phyloP scores from a whole-genome alignment of 805 yeast genomes.

The Blastobotrys peoriensis region DNA sequence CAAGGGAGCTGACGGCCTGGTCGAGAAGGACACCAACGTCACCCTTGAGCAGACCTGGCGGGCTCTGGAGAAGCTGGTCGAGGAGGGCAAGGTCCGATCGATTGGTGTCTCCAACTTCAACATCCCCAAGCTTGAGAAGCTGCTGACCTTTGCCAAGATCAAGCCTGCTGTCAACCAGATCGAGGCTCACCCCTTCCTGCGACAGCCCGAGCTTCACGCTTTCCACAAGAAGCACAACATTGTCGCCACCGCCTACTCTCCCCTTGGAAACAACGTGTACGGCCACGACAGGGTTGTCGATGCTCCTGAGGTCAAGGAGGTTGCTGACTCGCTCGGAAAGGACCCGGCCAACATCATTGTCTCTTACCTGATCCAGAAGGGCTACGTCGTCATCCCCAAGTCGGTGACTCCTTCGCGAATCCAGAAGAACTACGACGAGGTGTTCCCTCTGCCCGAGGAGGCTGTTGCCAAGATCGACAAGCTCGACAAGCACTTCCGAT shows the following conservation, averaged over 20 bases:
- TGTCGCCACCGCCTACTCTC: constrained; percentile 55
- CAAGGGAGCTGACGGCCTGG: constrained; percentile 28
- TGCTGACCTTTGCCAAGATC: constrained; percentile 39
- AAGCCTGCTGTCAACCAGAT: constrained; percentile 71
- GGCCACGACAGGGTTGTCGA: constrained; percentile 34
- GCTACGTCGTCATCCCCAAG: constrained; percentile 70
- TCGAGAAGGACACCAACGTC: constrained; percentile 11
- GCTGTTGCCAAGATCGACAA: constrained; percentile 30
- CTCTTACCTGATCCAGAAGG: constrained; percentile 78
- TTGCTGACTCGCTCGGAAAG: constrained; percentile 49
- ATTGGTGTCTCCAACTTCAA: constrained; percentile 81
- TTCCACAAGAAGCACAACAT: constrained; percentile 44
- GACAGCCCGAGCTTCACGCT: constrained; percentile 36
- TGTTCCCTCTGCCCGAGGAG: constrained; percentile 42
- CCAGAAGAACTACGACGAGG: constrained; percentile 40
- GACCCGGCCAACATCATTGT: constrained; percentile 60
- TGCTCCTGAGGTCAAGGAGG: constrained; percentile 44
- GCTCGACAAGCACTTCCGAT: constrained; percentile 23
- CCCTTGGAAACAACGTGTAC: constrained; percentile 25
- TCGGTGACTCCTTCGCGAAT: constrained; percentile 64
- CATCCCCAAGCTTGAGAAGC: constrained; percentile 49
- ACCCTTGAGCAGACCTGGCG: constrained; percentile 40
- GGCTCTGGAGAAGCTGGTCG: constrained; percentile 50
- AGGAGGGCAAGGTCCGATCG: constrained; percentile 48
- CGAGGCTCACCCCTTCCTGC: constrained; percentile 48